Base-by-base conservation (phyloP, 2,329 filamentous ascomycete genomes). In the Didymella segeticola region DNA sequence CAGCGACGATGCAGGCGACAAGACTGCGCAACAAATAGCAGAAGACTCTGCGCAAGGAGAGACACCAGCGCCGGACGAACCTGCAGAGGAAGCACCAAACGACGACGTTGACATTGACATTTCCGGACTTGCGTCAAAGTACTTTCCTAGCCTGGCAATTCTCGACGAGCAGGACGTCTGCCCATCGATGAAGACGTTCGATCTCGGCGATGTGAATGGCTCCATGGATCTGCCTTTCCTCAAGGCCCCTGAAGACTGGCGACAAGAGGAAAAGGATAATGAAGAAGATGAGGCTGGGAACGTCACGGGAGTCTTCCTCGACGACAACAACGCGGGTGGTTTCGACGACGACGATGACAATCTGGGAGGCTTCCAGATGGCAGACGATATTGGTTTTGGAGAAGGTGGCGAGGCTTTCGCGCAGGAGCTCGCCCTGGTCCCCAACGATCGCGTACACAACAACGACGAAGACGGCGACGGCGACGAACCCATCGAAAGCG, bases 381-480 rank as follows among this genome's bases (percentile, higher is more conserved):
- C 78, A 30, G 80, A 78, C 6, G 89, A 96, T 58, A 85, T 91
- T 49, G 90, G 90, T 11, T 99, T 99, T 70, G 95, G 95, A 22
- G 93, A 98, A 72, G 95, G 95, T 55, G 95, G 95, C 59, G 95
- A 99, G 73, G 91, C 89, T 1, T 99, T 95, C 93, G 95, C 93
- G 5, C 86, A 88, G 63, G 91, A 97, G 73, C 92, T 93, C 33
- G 93, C 90, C 10, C 79, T 93, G 17, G 90, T 93, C 66, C 91
- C 90, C 34, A 91, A 96, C 77, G 89, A 92, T 79, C 89, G 91
- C 43, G 86, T 93, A 20, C 91, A 91, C 64, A 84, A 86, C 64
- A 82, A 83, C 23, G 84, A 82, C 2, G 75, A 82, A 42, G 83
- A 77, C 30, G 76, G 83, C 30, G 84, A 85, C 2, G 83, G 83